Evolutionary conservation across 176 grass and related monocot genomes (phyloP), one percentile per base, ranked within the genome.

Genomic region (Ensete glaucum): DNA sequence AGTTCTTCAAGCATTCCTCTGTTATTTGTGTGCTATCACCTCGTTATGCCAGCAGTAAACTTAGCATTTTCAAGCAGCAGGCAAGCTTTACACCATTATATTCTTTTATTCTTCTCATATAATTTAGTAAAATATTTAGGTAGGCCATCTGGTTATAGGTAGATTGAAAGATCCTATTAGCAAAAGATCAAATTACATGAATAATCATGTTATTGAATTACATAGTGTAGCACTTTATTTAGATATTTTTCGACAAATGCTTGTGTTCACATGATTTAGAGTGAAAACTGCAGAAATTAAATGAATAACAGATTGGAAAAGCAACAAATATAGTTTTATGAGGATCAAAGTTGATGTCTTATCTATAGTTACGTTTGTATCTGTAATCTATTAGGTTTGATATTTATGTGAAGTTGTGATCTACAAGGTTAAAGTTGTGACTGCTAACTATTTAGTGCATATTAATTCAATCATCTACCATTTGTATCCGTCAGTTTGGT

Each of bases 51-150:
- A 93, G 94, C 85, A 87, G 55, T 81, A 98, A 98, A 71, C 88
- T 98, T 51, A 98, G 94, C 85, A 83, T 98, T 83, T 86, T 98
- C 80, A 98, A 93, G 80, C 90, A 98, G 64, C 90, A 98, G 88
- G 94, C 86, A 89, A 84, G 87, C 82, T 76, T 73, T 62, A 50
- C 7, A 15, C 70, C n/a, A 52, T 26, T 60, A 67, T 58, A 74
- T 82, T 43, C 77, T 67, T 8, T 62, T 68, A 20, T 43, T 43
- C 4, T 43, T 43, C 34, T 43, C 34, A 43, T 43, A 43, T 43
- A 43, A 6, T 6, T 43, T 43, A 43, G 34, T 43, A 43, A 43
- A 43, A 43, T 43, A 6, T 43, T 43, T 43, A 43, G 34, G 34
- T 43, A 43, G 34, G 34, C 34, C 34, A 43, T 43, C 4, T 43